A percentile compares a stretch with the other conserved stretches of the same genome.
phyloP scores from a whole-genome alignment of 495 filamentous ascomycete genomes.

The Polyplosphaeria fusca region DNA sequence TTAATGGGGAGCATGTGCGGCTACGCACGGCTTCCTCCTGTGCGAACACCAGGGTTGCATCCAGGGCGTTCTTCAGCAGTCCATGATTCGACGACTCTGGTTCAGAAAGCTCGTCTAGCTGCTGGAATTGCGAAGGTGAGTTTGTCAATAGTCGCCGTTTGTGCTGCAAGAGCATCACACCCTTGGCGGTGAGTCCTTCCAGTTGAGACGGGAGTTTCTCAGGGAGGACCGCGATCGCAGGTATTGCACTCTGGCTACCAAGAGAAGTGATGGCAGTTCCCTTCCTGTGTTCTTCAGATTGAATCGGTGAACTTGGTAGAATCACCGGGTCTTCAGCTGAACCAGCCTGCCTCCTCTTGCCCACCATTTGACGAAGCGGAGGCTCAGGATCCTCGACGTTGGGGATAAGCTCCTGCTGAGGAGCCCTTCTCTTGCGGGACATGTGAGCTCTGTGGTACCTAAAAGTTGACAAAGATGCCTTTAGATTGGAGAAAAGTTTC shows the following conservation, averaged over 20 bases:
- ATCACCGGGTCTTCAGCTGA: not conserved
- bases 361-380: no score
- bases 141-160: slow-evolving; percentile 6
- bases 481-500: not conserved
- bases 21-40: slow-evolving; percentile 43
- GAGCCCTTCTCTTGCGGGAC: no score
- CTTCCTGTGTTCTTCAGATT: no score
- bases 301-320: no score
- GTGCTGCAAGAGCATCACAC: slow-evolving; percentile 2
- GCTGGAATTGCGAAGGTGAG: not conserved
- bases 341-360: not conserved
- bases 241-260: no score
- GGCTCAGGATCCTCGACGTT: no score
- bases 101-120: slow-evolving; percentile 5
- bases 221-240: slow-evolving; percentile 1
- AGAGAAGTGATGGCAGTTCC: not conserved
- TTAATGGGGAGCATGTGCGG: not conserved
- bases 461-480: no score
- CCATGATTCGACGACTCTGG: not conserved
- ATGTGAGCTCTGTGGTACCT: no score
- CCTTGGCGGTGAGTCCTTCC: not conserved
- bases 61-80: slow-evolving; percentile 16
- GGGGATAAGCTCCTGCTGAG: no score
- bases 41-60: slow-evolving; percentile 49
- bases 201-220: slow-evolving; percentile 4